Conservation (phyloP, 768 basidiomycete species). For the Antrodiella citrinella region DNA sequence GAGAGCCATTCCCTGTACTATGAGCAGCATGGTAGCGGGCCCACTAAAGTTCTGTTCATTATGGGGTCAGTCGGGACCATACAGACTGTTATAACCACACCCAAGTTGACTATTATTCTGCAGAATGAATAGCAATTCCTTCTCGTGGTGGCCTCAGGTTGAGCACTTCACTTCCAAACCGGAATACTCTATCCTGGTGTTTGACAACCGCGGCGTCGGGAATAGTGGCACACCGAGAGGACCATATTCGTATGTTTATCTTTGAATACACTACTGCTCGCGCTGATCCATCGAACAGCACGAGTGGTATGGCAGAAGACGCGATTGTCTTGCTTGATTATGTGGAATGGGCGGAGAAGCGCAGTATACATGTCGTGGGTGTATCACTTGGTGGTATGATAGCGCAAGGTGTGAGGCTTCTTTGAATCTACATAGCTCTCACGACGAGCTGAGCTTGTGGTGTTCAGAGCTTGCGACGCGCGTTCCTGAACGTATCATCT, state of each 20-base stretch:
- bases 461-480: slow-evolving; percentile 54
- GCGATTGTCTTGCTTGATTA: slow-evolving; percentile 56
- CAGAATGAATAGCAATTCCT: slow-evolving; percentile 56
- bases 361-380: slow-evolving; percentile 64
- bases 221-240: slow-evolving; percentile 64
- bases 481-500: slow-evolving; percentile 59
- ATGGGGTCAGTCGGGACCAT: slow-evolving; percentile 46
- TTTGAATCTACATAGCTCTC: not conserved
- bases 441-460: slow-evolving; percentile 3
- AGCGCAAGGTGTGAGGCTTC: slow-evolving; percentile 47
- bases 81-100: too few relatives aligned
- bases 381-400: slow-evolving; percentile 82
- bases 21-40: slow-evolving; percentile 65
- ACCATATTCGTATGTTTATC: slow-evolving; percentile 69
- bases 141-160: slow-evolving; percentile 60
- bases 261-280: too few relatives aligned
- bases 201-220: slow-evolving; percentile 83
- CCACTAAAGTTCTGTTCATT: slow-evolving; percentile 62
- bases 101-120: not conserved
- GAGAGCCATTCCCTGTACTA: slow-evolving; percentile 74
- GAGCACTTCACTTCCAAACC: slow-evolving; percentile 47
- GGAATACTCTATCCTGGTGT: slow-evolving; percentile 58
- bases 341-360: slow-evolving; percentile 59
- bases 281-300: slow-evolving; percentile 30
- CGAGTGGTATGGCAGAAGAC: slow-evolving; percentile 74